Evolutionary conservation across 129 eudicot genomes (phyloP), one percentile per base, ranked within the genome.

Genomic region (Tagetes patula): DNA sequence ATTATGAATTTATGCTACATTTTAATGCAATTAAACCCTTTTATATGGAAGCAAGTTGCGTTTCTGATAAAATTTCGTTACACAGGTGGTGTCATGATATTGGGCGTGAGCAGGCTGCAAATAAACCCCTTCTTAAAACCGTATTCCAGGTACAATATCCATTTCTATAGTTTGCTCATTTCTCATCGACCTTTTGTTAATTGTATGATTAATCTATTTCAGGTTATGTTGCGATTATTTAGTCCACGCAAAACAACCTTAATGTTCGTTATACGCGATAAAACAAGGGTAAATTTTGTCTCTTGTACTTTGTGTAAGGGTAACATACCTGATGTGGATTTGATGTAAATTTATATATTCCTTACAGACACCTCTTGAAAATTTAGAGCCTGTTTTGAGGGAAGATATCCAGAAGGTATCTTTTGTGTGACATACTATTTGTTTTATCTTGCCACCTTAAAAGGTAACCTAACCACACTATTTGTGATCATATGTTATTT

Each of bases 381-480:
- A 86, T 77, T 77, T 91, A 73, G 96, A 91, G 79, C 97, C 97
- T 63, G 85, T 91, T 79, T 75, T 91, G 45, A 85, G 96, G 63
- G 96, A 91, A 81, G 97, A 91, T 83, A 86, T 91, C 75, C 92
- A 91, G 69, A 91, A 88, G 92, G 97, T 91, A 78, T 34, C 4
- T 32, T 42, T 42, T 59, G 12, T 30, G 10, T 46, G 52, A 45
- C 56, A 38, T 58, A 65, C 10, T 40, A 69, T 56, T 14, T 41
- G 11, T 11, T 11, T 27, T 42, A 46, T 48, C 40, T 43, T 71
- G 43, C 71, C 45, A 68, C 60, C 3, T 4, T 31, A 47, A 42
- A 37, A 36, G 6, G n/a, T 60, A 37, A 59, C 42, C 49, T 34
- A 43, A 33, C 43, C 20, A 3, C 32, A 54, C 0, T 50, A 72